These are phyloP conservation scores for Cladosporium austrohemisphaericum DNA, from an alignment of 2,329 filamentous ascomycete genomes.

Conservation along the genomic window DNA sequence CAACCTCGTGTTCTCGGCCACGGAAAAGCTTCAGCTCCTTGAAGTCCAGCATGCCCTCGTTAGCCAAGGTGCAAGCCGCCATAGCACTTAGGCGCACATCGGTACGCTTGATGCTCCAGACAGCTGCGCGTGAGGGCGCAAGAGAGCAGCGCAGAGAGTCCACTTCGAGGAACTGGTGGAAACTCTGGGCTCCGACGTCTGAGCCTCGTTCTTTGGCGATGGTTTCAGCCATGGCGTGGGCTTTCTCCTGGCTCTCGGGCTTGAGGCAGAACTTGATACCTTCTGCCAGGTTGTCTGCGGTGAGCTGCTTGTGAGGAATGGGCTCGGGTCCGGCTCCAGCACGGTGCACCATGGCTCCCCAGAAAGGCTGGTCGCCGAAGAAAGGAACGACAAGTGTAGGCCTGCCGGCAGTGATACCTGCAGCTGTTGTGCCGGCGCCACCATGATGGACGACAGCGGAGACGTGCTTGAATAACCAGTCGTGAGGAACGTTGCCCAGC, in stretches of 20 bases:
- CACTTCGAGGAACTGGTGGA: slow-evolving; percentile 54
- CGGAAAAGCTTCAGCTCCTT: slow-evolving; percentile 67
- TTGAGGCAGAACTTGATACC: slow-evolving; percentile 46
- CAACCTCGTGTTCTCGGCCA: slow-evolving; percentile 67
- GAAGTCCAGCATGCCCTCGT: slow-evolving; percentile 62
- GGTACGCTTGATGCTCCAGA: slow-evolving; percentile 70
- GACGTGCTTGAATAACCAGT: slow-evolving; percentile 57
- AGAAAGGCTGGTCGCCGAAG: slow-evolving; percentile 56
- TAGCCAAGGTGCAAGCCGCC: slow-evolving; percentile 66
- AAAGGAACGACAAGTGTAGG: slow-evolving; percentile 57
- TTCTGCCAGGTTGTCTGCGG: slow-evolving; percentile 41
- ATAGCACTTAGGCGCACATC: slow-evolving; percentile 66
- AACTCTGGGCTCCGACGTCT: slow-evolving; percentile 41
- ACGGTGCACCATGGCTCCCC: slow-evolving; percentile 50
- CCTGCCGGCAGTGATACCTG: slow-evolving; percentile 48
- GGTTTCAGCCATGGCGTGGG: slow-evolving; percentile 37
- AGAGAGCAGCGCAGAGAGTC: slow-evolving; percentile 67
- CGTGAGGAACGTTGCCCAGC: slow-evolving; percentile 54
- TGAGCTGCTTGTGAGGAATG: slow-evolving; percentile 46
- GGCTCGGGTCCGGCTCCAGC: slow-evolving; percentile 49
- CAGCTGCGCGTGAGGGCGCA: slow-evolving; percentile 63
- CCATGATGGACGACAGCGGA: slow-evolving; percentile 57
- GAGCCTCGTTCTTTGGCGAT: slow-evolving; percentile 44
- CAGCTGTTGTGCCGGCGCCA: slow-evolving; percentile 57
- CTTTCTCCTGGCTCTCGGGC: slow-evolving; percentile 35